Percentiles rank a stretch among this genome's conserved stretches.
phyloP scores from a whole-genome alignment of 176 grass and related monocot species.

The Carex littledalei region DNA sequence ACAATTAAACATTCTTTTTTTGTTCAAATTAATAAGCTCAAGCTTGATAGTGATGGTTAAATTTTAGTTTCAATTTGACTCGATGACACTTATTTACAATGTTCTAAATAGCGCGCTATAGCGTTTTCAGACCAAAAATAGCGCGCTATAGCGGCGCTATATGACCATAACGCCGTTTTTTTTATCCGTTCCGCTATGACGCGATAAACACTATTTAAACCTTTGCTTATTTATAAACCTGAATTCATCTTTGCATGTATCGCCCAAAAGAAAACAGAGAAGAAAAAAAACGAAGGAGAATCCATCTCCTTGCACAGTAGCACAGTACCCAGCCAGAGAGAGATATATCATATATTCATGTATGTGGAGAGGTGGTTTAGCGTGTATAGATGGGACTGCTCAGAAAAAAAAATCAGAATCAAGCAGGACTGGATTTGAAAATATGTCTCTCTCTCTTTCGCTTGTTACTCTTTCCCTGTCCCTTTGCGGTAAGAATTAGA shows the following conservation, averaged over 20 bases:
- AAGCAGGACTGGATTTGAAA: not conserved
- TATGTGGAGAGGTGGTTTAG: not conserved
- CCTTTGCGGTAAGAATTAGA: not conserved
- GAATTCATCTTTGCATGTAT: not conserved
- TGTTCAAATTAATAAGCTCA: too few relatives aligned
- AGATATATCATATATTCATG: not conserved
- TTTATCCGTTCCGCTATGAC: too few relatives aligned
- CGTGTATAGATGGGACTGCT: slow-evolving; percentile 29
- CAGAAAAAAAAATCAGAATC: slow-evolving; percentile 5
- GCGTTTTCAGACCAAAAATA: too few relatives aligned
- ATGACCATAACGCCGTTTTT: too few relatives aligned
- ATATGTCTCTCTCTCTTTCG: not conserved
- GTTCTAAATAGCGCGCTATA: too few relatives aligned
- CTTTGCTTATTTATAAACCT: not conserved
- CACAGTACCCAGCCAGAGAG: not conserved
- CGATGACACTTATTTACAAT: too few relatives aligned
- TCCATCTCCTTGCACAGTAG: not conserved
- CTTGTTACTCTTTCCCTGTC: not conserved
- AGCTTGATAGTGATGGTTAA: too few relatives aligned
- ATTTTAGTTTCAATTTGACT: too few relatives aligned
- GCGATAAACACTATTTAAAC: too few relatives aligned
- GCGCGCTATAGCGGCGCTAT: too few relatives aligned
- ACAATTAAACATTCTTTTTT: too few relatives aligned
- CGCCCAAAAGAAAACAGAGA: not conserved
- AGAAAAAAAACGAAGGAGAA: not conserved